Conservation (phyloP, 768 basidiomycete species). For the Paxillus involutus region DNA sequence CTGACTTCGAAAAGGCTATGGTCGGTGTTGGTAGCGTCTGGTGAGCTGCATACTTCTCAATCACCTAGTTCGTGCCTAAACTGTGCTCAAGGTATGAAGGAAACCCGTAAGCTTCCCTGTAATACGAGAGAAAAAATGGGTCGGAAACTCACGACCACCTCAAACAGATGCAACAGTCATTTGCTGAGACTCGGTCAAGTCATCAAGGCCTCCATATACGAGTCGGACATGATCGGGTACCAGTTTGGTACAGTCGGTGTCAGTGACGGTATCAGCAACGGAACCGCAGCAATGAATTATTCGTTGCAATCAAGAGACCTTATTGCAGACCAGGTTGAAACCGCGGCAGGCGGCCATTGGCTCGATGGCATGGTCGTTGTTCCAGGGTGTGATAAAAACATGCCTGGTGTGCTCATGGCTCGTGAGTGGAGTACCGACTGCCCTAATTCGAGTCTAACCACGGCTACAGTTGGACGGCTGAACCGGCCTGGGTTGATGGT, state of each 20-base stretch:
- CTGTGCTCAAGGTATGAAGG: conserved; percentile 83
- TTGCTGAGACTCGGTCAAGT: conserved; percentile 85
- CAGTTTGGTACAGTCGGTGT: conserved; percentile 98
- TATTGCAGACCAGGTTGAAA: conserved; percentile 97
- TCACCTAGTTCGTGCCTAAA: conserved; percentile 11
- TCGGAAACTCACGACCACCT: not conserved
- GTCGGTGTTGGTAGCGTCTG: conserved; percentile 96
- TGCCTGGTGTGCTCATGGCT: conserved; percentile 99
- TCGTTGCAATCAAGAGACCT: conserved; percentile 98
- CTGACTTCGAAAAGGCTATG: conserved; percentile 95
- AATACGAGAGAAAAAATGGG: not conserved
- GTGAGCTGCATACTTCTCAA: conserved; percentile 46
- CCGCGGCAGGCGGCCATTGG: conserved; percentile 95
- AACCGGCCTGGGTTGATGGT: conserved; percentile 98
- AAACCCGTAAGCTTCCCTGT: conserved; percentile 73
- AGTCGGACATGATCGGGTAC: conserved; percentile 82
- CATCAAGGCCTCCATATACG: conserved; percentile 76
- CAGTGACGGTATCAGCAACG: conserved; percentile 99
- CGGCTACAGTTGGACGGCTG: conserved; percentile 74
- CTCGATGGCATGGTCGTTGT: conserved; percentile 97
- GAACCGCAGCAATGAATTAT: conserved; percentile 89
- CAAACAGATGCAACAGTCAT: conserved; percentile 87
- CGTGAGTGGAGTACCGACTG: conserved; percentile 49
- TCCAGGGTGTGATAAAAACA: conserved; percentile 99
- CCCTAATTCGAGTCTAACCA: conserved; percentile 7